phyloP scores from a whole-genome alignment of 768 basidiomycete species.

The Coprinellus aureogranulatus region DNA sequence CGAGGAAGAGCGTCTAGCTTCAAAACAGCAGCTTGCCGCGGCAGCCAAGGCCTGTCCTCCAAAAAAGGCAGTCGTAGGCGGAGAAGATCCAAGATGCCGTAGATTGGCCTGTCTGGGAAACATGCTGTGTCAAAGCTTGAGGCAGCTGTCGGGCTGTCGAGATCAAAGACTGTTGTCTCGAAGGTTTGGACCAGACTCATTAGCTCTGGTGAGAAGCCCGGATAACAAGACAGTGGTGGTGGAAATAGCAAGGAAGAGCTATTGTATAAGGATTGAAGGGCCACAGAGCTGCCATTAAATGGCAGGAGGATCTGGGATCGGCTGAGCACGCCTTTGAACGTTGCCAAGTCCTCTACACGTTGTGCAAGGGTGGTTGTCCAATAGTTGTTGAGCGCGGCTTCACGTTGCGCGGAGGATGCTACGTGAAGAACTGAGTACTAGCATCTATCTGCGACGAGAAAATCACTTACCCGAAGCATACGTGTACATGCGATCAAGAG shows the following conservation, averaged over 20 bases:
- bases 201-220: constrained; percentile 42
- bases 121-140: constrained; percentile 48
- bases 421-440: constrained; percentile 10
- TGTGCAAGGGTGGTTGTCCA: constrained; percentile 56
- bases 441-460: not conserved
- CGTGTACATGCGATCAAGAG: constrained; percentile 59
- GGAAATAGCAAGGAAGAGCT: constrained; percentile 49
- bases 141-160: constrained; percentile 31
- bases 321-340: constrained; percentile 47
- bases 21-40: constrained; percentile 52
- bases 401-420: constrained; percentile 60
- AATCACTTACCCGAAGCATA: constrained; percentile 52
- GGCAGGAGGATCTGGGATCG: constrained; percentile 52
- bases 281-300: constrained; percentile 49
- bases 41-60: constrained; percentile 39
- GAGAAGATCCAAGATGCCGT: constrained; percentile 59
- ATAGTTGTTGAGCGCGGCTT: constrained; percentile 46
- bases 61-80: constrained; percentile 57
- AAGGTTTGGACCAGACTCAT: constrained; percentile 42
- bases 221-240: constrained; percentile 60
- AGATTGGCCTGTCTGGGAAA: constrained; percentile 57
- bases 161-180: constrained; percentile 51
- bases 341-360: constrained; percentile 35
- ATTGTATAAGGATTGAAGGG: constrained; percentile 40
- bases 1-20: constrained; percentile 43